Percentiles rank a stretch among this genome's conserved stretches.
Evolutionary conservation across 345 rosid species (phyloP).

Genomic region (Geranium rotundifolium): DNA sequence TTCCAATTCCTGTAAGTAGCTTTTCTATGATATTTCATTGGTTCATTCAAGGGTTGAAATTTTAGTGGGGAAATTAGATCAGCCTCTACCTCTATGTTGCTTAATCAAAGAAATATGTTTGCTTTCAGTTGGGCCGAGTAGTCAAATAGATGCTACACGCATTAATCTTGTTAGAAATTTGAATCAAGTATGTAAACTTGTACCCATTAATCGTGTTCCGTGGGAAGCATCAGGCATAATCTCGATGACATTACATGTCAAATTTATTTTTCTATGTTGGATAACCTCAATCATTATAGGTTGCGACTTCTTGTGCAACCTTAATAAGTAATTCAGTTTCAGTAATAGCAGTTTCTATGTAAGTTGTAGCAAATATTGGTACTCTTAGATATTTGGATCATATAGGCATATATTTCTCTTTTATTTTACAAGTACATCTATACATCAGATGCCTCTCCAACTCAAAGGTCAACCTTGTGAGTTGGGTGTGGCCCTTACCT

Average conservation of each 20-base stretch:
- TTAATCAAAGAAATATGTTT: neutral
- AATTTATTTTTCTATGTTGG: neutral
- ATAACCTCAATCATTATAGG: neutral
- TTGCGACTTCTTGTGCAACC: neutral
- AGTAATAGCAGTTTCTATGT: neutral
- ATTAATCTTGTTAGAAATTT: neutral
- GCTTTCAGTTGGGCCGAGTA: neutral
- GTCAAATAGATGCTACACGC: neutral
- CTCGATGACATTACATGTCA: neutral
- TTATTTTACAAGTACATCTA: too few relatives aligned
- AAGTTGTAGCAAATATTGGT: neutral
- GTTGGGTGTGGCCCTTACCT: too few relatives aligned
- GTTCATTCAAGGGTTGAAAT: neutral
- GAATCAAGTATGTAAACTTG: neutral
- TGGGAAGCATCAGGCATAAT: neutral
- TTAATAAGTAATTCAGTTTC: neutral
- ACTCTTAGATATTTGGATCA: neutral
- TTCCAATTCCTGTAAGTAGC: slow-evolving; percentile 57
- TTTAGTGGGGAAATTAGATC: neutral
- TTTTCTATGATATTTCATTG: neutral
- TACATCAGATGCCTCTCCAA: too few relatives aligned
- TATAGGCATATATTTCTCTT: neutral
- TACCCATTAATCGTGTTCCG: neutral
- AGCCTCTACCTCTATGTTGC: neutral
- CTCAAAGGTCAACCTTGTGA: too few relatives aligned